phyloP scores from a whole-genome alignment of 208 protist genomes.

The Trypanosomatidae sp. region DNA sequence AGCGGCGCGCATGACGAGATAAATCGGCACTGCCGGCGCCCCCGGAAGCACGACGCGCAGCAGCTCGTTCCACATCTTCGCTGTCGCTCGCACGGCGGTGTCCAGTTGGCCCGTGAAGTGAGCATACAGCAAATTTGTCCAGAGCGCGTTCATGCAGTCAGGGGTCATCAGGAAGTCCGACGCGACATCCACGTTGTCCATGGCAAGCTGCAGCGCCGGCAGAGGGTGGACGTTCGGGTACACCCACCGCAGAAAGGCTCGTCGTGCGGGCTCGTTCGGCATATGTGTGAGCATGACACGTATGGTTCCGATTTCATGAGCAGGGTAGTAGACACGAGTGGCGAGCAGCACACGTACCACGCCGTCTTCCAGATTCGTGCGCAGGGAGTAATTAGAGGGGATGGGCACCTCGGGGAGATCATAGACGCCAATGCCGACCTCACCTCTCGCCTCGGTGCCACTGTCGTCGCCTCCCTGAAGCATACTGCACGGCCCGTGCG shows the following conservation, averaged over 20 bases:
- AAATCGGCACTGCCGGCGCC: slow-evolving; percentile 69
- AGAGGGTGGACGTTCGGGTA: slow-evolving; percentile 81
- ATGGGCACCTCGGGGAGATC: slow-evolving; percentile 1
- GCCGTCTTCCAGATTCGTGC: slow-evolving; percentile 20
- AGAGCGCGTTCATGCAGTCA: slow-evolving; percentile 76
- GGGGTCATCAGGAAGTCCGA: slow-evolving; percentile 41
- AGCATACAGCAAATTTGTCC: slow-evolving; percentile 75
- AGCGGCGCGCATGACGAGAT: slow-evolving; percentile 44
- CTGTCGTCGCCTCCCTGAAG: not conserved
- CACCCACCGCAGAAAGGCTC: slow-evolving; percentile 56
- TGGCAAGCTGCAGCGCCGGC: slow-evolving; percentile 60
- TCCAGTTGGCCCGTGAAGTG: slow-evolving; percentile 63
- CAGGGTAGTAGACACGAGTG: slow-evolving; percentile 69
- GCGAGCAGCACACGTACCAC: slow-evolving; percentile 50
- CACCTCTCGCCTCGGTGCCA: not conserved
- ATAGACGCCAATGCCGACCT: not conserved
- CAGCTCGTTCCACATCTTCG: slow-evolving; percentile 59
- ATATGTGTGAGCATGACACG: slow-evolving; percentile 53
- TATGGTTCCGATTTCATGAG: slow-evolving; percentile 51
- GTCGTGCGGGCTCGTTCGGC: slow-evolving; percentile 23
- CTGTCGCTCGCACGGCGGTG: slow-evolving; percentile 34
- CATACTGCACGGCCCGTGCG: not conserved
- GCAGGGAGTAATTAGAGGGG: slow-evolving; percentile 8
- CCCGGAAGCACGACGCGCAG: slow-evolving; percentile 65
- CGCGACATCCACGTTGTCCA: slow-evolving; percentile 47